Conservation (phyloP, 2,329 filamentous ascomycete species). For the Alternaria tenuissima region DNA sequence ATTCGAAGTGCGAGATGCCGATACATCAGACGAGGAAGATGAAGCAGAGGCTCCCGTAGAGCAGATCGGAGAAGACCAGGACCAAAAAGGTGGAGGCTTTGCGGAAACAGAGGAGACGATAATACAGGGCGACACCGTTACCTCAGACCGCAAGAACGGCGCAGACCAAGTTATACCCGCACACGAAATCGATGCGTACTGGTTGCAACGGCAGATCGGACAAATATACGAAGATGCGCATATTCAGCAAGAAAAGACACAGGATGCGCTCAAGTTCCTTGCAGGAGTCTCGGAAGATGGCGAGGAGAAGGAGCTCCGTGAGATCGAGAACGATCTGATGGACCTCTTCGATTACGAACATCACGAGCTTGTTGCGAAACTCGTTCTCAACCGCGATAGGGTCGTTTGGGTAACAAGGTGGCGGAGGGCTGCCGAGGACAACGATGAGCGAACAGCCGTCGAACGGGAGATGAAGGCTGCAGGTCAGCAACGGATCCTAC, state of each 20-base stretch:
- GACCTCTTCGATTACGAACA: conserved; percentile 98
- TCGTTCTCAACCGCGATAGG: conserved; percentile 92
- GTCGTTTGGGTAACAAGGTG: conserved; percentile 94
- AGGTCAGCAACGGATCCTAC: conserved; percentile 84
- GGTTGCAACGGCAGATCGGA: conserved; percentile 93
- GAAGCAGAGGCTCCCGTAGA: conserved; percentile 70
- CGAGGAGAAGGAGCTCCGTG: conserved; percentile 83
- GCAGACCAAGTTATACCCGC: conserved; percentile 71
- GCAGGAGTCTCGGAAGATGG: conserved; percentile 78
- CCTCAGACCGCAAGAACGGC: conserved; percentile 53
- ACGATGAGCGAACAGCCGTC: conserved; percentile 74
- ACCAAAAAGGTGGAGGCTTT: conserved; percentile 59
- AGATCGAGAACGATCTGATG: conserved; percentile 98
- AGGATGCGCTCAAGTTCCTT: conserved; percentile 81
- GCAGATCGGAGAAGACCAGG: conserved; percentile 60
- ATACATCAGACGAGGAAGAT: conserved; percentile 80
- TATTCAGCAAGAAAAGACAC: conserved; percentile 90
- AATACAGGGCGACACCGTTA: conserved; percentile 72
- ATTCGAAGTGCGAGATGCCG: conserved; percentile 85
- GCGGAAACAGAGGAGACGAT: conserved; percentile 78
- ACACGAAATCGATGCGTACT: conserved; percentile 95
- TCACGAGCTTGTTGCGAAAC: conserved; percentile 87
- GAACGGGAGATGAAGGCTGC: conserved; percentile 92
- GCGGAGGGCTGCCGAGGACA: conserved; percentile 80
- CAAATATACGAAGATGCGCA: conserved; percentile 89